Evolutionary conservation across 208 protist genomes (phyloP), one percentile per base, ranked within the genome.

Genomic region (Borovskyia barvae): DNA sequence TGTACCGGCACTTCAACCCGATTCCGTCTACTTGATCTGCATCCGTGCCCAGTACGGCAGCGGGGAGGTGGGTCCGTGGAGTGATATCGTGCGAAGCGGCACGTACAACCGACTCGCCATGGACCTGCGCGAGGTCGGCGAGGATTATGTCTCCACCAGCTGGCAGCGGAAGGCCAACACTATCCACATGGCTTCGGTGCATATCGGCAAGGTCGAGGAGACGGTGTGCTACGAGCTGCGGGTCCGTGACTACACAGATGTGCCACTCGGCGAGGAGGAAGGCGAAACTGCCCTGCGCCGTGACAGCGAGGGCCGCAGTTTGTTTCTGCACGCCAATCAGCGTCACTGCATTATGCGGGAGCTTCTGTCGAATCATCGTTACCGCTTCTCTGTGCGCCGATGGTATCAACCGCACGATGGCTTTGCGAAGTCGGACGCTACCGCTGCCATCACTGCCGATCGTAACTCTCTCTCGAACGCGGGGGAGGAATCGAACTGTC

Each of bases 131-230:
- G 71, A 83, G 40, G 57, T 84, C 25, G 90, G 90, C 57, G 90
- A 95, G 61, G 84, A 93, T 68, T 93, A 85, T 65, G 62, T 95
- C n/a, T 63, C 75, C 20, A 72, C 78, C 1, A 49, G 56, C 19
- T 95, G 89, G 89, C 76, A 92, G 68, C 75, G 89, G 12, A 66
- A 77, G 56, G 45, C 79, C 6, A 90, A 89, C 56, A 79, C 80
- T n/a, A 79, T 76, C 41, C 49, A 77, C 56, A 55, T 76, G 47
- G 66, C 76, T 48, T 53, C 59, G 14, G 63, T 93, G 40, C 54
- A 50, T 29, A 53, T 85, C 36, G 85, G 84, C 29, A 54, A 75
- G 48, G 66, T 85, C 20, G 87, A 96, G 75, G 85, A 92, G 66
- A 87, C 85, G 40, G 45, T 91, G 26, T 78, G 76, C 64, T 94